A percentile compares a stretch with the other conserved stretches of the same genome.
These are phyloP conservation scores for Rubia peregrina DNA, from an alignment of 305 asterid species.

Conservation along the genomic window DNA sequence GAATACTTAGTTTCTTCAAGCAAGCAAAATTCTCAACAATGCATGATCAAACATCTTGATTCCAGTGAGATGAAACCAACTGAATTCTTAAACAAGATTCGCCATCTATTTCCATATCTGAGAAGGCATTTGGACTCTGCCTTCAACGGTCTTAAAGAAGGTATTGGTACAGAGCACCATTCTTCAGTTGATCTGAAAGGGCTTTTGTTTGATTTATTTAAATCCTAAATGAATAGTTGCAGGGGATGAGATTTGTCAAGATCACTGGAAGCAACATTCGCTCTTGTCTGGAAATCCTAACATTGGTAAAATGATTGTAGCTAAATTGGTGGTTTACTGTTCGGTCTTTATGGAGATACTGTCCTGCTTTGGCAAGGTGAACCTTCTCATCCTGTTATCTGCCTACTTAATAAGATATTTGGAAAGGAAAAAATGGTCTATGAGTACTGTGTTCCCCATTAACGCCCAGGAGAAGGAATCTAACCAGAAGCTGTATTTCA, in stretches of 20 bases:
- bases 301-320: slow-evolving; percentile 30
- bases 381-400: slow-evolving; percentile 10
- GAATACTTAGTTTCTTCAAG: slow-evolving; percentile 42
- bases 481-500: slow-evolving; percentile 13
- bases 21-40: slow-evolving; percentile 40
- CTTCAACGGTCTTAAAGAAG: slow-evolving; percentile 43
- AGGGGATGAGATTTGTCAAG: slow-evolving; percentile 64
- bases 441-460: neutral
- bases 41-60: slow-evolving; percentile 35
- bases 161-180: slow-evolving; percentile 31
- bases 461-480: neutral
- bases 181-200: slow-evolving; percentile 12
- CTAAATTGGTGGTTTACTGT: slow-evolving; percentile 39
- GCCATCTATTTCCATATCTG: slow-evolving; percentile 51
- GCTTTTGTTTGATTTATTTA: slow-evolving; percentile 15
- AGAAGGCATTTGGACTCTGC: slow-evolving; percentile 57
- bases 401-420: neutral
- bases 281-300: slow-evolving; percentile 56
- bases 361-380: slow-evolving; percentile 80
- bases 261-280: slow-evolving; percentile 70
- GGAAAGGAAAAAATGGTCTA: neutral
- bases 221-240: slow-evolving; percentile 29
- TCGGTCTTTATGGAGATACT: slow-evolving; percentile 60
- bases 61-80: slow-evolving; percentile 35
- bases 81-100: slow-evolving; percentile 44